These are phyloP conservation scores for Fusarium musae DNA, from an alignment of 2,329 filamentous ascomycete species.

Conservation along the genomic window DNA sequence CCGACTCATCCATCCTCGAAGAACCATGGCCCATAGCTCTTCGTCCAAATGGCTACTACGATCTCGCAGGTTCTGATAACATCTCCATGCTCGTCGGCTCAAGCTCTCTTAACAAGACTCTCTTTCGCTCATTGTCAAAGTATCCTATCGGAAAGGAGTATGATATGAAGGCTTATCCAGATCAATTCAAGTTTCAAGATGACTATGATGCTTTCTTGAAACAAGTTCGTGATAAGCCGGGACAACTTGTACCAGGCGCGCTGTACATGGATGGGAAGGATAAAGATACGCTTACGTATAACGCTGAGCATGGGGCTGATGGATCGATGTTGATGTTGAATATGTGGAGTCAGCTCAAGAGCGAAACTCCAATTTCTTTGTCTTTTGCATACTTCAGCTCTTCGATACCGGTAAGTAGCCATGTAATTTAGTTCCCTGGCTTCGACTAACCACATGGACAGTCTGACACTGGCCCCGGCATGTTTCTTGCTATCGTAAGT, in stretches of 20 bases:
- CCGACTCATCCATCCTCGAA: neutral
- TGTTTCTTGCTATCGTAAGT: slow-evolving; percentile 3
- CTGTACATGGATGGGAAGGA: neutral
- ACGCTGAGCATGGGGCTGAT: neutral
- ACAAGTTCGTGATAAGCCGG: neutral
- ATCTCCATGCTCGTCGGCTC: neutral
- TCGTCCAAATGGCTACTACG: neutral
- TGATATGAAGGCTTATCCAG: neutral
- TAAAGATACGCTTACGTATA: neutral
- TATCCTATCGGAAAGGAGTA: neutral
- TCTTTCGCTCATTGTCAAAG: neutral
- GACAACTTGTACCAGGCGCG: neutral
- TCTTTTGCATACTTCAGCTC: neutral
- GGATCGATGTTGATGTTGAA: neutral
- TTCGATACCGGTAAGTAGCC: neutral
- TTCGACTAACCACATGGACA: neutral
- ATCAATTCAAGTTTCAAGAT: neutral
- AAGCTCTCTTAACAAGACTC: neutral
- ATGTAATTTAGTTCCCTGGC: rapidly evolving
- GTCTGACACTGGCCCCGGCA: neutral
- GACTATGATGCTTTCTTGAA: neutral
- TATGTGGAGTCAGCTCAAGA: neutral
- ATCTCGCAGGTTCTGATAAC: neutral
- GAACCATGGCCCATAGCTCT: neutral
- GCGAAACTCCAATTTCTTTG: neutral